Base-by-base conservation (phyloP, 805 yeast genomes). In the Barnettozyma sucrosica region DNA sequence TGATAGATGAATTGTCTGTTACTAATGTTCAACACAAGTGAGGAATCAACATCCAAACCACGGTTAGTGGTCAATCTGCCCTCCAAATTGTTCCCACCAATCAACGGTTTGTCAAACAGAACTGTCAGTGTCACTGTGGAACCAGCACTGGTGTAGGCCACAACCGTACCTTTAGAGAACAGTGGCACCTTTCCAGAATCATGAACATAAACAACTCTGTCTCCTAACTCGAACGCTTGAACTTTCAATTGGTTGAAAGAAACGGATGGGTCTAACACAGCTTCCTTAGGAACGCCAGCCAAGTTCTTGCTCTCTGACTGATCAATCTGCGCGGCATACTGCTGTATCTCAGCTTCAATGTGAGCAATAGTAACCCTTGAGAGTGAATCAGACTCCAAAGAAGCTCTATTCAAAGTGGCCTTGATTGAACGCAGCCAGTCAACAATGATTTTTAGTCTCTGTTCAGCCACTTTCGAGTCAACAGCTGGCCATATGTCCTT, bases 121-220 rank as follows among this genome's bases (percentile, higher is more conserved):
- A 93, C 82, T 53, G 85, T 89, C 48, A 93, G 70, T 1, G 83
- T 76, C 10, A 76, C 63, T 44, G 61, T 66, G n/a, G 68, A 59
- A 9, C 79, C 77, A 32, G 79, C 74, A 55, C 81, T 78, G 32
- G 79, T 74, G 37, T 87, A 88, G 8, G 85, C 83, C 43, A 87
- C 84, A 46, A 93, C 95, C 1, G 97, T 89, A 63, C 99, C 99
- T 59, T 85, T 85, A 23, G 87, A 76, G 61, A 85, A 89, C 48
- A 83, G 67, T 24, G 97, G 96, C 14, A 90, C 96, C 60, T 87
- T 89, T 44, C 98, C 98, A 21, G 86, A 80, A 56, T 83, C 86
- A 56, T 85, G 84, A 20, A 89, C 85, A 55, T 87, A 89, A 21
- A 86, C 76, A 26, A 93, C 88, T 51, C 99, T 78, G 61, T 93